Evolutionary conservation across 2,329 filamentous ascomycete genomes (phyloP).

Genomic region (Hymenoscyphus repandus): DNA sequence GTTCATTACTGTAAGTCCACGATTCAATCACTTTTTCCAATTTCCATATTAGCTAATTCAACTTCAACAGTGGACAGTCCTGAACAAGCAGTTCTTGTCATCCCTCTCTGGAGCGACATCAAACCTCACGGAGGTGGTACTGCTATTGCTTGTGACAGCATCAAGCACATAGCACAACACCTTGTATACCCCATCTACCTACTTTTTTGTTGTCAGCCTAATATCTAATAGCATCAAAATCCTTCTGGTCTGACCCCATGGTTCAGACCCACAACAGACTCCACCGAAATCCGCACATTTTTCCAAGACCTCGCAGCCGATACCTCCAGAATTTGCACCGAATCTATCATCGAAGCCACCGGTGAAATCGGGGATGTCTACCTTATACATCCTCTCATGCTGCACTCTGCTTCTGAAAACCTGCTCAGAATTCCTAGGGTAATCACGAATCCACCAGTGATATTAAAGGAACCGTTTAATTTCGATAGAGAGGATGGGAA

Average conservation of each 20-base stretch:
- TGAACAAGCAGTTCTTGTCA: constrained; percentile 64
- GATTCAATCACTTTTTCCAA: neutral
- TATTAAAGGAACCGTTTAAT: constrained; percentile 44
- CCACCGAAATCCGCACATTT: constrained; percentile 40
- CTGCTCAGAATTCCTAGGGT: constrained; percentile 41
- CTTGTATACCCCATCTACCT: constrained; percentile 32
- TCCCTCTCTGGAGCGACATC: constrained; percentile 63
- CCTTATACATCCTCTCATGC: constrained; percentile 49
- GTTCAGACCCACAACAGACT: constrained; percentile 48
- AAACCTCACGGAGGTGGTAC: constrained; percentile 57
- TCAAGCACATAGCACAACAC: constrained; percentile 51
- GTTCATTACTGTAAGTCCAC: constrained; percentile 49
- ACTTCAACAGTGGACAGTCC: constrained; percentile 50
- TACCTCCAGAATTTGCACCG: constrained; percentile 22
- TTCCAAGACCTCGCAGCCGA: constrained; percentile 17
- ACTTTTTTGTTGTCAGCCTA: neutral
- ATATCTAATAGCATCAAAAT: constrained; percentile 40
- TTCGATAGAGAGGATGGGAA: constrained; percentile 40
- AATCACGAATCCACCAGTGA: constrained; percentile 51
- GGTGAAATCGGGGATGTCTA: constrained; percentile 49
- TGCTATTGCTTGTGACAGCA: constrained; percentile 55
- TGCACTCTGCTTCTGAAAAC: constrained; percentile 48
- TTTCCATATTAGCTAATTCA: neutral
- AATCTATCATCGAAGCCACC: constrained; percentile 45
- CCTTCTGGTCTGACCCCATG: constrained; percentile 61